A percentile compares a stretch with the other conserved stretches of the same genome.
Conservation (phyloP, 306 rosid genomes). For the Cucumis hystrix region DNA sequence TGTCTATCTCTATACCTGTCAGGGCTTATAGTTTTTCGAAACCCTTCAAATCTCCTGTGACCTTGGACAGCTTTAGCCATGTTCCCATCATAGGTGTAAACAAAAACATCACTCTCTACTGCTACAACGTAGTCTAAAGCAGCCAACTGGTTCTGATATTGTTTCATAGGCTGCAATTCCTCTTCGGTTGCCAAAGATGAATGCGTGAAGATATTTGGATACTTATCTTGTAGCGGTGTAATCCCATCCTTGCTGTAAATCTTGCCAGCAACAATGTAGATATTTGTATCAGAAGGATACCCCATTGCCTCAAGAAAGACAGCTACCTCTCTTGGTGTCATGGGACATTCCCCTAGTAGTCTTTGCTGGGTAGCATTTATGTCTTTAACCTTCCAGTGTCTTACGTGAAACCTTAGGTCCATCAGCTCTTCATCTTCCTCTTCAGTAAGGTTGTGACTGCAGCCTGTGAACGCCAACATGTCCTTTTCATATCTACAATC, state of each 20-base stretch:
- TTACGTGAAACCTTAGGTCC: slow-evolving; percentile 59
- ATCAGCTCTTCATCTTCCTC: slow-evolving; percentile 63
- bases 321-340: slow-evolving; percentile 96
- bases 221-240: slow-evolving; percentile 41
- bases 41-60: slow-evolving; percentile 84
- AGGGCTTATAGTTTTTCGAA: slow-evolving; percentile 78
- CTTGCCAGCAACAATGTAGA: slow-evolving; percentile 93
- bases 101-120: slow-evolving; percentile 82
- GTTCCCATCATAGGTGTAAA: slow-evolving; percentile 89
- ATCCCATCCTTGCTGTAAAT: slow-evolving; percentile 71
- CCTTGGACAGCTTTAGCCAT: slow-evolving; percentile 99
- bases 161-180: slow-evolving; percentile 67
- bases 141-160: slow-evolving; percentile 85
- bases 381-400: slow-evolving; percentile 96
- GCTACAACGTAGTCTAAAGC: slow-evolving; percentile 89
- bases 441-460: slow-evolving; percentile 74
- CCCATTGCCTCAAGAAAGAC: slow-evolving; percentile 98
- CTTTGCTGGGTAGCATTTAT: slow-evolving; percentile 60
- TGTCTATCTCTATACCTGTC: slow-evolving; percentile 43
- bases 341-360: slow-evolving; percentile 87
- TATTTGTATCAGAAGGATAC: slow-evolving; percentile 77
- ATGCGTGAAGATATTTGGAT: slow-evolving; percentile 71
- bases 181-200: slow-evolving; percentile 70
- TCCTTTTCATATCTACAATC: slow-evolving; percentile 83
- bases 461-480: slow-evolving; percentile 97